phyloP scores from a whole-genome alignment of 306 rosid species.

The Albizia julibrissin region DNA sequence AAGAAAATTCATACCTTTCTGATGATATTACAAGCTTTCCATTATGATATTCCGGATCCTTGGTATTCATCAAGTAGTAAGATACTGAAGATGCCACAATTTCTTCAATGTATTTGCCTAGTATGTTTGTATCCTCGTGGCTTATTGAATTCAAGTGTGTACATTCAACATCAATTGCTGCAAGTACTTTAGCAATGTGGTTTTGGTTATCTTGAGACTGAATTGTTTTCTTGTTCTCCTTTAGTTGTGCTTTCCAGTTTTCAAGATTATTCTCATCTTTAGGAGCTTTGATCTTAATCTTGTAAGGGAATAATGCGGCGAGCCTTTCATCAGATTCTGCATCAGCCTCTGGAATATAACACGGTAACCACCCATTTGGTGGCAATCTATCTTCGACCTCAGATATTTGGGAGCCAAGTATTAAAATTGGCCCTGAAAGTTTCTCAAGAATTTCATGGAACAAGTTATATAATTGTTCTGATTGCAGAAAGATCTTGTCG shows the following conservation, averaged over 20 bases:
- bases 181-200: conserved; percentile 81
- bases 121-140: conserved; percentile 60
- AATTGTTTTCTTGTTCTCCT: conserved; percentile 63
- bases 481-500: conserved; percentile 64
- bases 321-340: conserved; percentile 62
- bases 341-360: conserved; percentile 32
- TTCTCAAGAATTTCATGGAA: conserved; percentile 63
- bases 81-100: conserved; percentile 40
- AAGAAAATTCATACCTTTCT: conserved; percentile 55
- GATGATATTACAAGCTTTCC: conserved; percentile 90
- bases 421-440: conserved; percentile 75
- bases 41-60: conserved; percentile 76
- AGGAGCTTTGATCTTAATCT: conserved; percentile 58
- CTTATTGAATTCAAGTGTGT: conserved; percentile 71
- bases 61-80: conserved; percentile 62
- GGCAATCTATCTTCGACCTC: conserved; percentile 13
- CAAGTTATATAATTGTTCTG: conserved; percentile 65
- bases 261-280: conserved; percentile 62
- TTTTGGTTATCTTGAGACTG: conserved; percentile 82
- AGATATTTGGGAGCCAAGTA: conserved; percentile 70
- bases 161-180: conserved; percentile 83
- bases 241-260: conserved; percentile 74
- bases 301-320: conserved; percentile 63
- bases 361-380: background rate
- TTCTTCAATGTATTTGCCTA: conserved; percentile 72